Percentiles rank a stretch among this genome's conserved stretches.
These are phyloP conservation scores for Microcera coccophila DNA, from an alignment of 2,329 filamentous ascomycete genomes.

Conservation along the genomic window DNA sequence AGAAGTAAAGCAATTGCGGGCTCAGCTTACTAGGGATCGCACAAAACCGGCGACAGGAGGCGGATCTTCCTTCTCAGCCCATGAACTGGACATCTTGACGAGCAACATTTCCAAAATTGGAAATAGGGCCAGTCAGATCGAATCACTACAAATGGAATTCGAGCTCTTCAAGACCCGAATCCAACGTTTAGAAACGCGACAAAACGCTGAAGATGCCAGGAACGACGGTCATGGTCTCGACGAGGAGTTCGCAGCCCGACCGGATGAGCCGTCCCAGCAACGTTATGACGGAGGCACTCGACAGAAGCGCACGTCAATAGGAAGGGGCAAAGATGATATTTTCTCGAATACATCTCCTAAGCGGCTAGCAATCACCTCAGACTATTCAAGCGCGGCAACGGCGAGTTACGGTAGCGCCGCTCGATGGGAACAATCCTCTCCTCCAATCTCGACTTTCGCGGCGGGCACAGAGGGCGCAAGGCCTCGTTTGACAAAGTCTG, in stretches of 20 bases:
- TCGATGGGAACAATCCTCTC: conserved; percentile 17
- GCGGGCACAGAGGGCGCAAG: not conserved
- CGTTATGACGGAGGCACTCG: conserved; percentile 10
- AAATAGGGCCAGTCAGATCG: conserved; percentile 36
- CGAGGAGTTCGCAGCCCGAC: not conserved
- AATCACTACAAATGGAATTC: conserved; percentile 41
- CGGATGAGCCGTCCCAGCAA: not conserved
- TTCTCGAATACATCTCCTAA: conserved; percentile 19
- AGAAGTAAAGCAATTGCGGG: conserved; percentile 32
- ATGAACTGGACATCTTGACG: conserved; percentile 39
- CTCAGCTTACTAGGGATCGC: conserved; percentile 27
- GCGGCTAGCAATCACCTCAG: conserved; percentile 23
- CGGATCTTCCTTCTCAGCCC: conserved; percentile 23
- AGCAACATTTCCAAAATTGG: conserved; percentile 38
- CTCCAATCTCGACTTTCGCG: not conserved
- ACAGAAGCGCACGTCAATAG: conserved; percentile 16
- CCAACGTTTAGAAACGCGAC: conserved; percentile 31
- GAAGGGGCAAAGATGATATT: conserved; percentile 12
- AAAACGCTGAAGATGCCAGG: not conserved
- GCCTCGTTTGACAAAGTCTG: conserved; percentile 1
- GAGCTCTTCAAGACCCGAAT: conserved; percentile 37
- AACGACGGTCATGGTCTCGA: not conserved
- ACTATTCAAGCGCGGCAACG: conserved; percentile 13
- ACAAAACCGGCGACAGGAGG: conserved; percentile 11
- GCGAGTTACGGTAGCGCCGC: conserved; percentile 7